A percentile compares a stretch with the other conserved stretches of the same genome.
Conservation (phyloP, 2,329 filamentous ascomycete species). For the Colletotrichum limetticola region DNA sequence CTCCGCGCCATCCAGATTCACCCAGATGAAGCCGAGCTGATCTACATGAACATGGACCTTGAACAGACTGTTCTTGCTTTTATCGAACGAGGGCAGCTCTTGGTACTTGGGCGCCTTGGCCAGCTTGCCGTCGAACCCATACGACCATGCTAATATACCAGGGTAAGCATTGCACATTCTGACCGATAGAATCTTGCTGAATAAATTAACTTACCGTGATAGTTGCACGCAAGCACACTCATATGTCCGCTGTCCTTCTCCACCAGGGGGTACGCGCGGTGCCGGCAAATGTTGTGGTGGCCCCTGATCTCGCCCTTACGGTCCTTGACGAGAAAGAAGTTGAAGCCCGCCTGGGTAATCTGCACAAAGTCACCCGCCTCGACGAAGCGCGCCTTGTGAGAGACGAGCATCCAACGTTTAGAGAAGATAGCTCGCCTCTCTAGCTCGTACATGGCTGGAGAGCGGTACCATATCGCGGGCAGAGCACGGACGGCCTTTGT, state of each 20-base stretch:
- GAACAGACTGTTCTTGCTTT: constrained; percentile 50
- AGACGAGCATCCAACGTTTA: constrained; percentile 44
- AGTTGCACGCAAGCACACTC: neutral
- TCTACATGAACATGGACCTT: constrained; percentile 57
- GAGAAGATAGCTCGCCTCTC: constrained; percentile 53
- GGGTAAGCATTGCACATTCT: neutral
- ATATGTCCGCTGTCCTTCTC: constrained; percentile 35
- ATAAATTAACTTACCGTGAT: constrained; percentile 36
- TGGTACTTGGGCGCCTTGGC: constrained; percentile 57
- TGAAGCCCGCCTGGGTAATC: constrained; percentile 34
- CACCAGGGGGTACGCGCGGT: constrained; percentile 35
- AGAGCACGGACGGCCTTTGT: constrained; percentile 30
- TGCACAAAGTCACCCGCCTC: constrained; percentile 32
- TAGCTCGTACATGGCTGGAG: constrained; percentile 50
- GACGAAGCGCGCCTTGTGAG: constrained; percentile 35
- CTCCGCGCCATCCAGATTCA: constrained; percentile 54
- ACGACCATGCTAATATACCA: constrained; percentile 48
- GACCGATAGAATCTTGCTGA: neutral
- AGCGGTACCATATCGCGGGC: constrained; percentile 38
- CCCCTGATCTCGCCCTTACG: constrained; percentile 30
- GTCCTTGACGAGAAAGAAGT: constrained; percentile 35
- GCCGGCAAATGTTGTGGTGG: constrained; percentile 36
- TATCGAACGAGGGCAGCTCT: constrained; percentile 51
- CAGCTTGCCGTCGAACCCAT: constrained; percentile 53
- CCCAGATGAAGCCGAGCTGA: constrained; percentile 58